phyloP scores from a whole-genome alignment of 140 eudicot genomes.

The Ambrosia hybrid region DNA sequence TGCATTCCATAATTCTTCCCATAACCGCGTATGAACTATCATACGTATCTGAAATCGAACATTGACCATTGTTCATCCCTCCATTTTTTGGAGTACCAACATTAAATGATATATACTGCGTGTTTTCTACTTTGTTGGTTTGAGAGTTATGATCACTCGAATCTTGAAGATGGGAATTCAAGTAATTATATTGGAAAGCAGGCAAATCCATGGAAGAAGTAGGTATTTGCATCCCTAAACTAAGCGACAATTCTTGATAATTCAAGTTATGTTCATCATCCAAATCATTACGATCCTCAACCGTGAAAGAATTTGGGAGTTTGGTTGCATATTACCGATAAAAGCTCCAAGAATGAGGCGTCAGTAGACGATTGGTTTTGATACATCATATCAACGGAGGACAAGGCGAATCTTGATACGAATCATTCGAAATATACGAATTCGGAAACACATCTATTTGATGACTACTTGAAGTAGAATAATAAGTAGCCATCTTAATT shows the following conservation, averaged over 20 bases:
- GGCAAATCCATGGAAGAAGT: constrained; percentile 49
- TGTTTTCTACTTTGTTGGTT: constrained; percentile 39
- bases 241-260: constrained; percentile 78
- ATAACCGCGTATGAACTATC: constrained; percentile 47
- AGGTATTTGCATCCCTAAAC: constrained; percentile 68
- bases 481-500: constrained; percentile 70
- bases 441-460: constrained; percentile 54
- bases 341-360: constrained; percentile 52
- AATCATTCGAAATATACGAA: constrained; percentile 47
- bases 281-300: constrained; percentile 24
- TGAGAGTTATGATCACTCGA: constrained; percentile 42
- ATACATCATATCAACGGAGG: constrained; percentile 54
- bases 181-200: constrained; percentile 52
- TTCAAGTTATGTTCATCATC: constrained; percentile 46
- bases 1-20: constrained; percentile 52
- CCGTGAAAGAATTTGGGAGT: constrained; percentile 42
- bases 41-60: constrained; percentile 34
- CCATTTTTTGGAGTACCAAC: constrained; percentile 41
- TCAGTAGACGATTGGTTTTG: constrained; percentile 41
- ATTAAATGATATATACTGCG: constrained; percentile 57
- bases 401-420: constrained; percentile 51
- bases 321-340: constrained; percentile 42
- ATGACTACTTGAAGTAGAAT: constrained; percentile 64
- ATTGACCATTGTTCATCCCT: constrained; percentile 34
- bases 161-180: constrained; percentile 43